A percentile compares a stretch with the other conserved stretches of the same genome.
Evolutionary conservation across 345 rosid genomes (phyloP).

Genomic region (Citrus inodora): DNA sequence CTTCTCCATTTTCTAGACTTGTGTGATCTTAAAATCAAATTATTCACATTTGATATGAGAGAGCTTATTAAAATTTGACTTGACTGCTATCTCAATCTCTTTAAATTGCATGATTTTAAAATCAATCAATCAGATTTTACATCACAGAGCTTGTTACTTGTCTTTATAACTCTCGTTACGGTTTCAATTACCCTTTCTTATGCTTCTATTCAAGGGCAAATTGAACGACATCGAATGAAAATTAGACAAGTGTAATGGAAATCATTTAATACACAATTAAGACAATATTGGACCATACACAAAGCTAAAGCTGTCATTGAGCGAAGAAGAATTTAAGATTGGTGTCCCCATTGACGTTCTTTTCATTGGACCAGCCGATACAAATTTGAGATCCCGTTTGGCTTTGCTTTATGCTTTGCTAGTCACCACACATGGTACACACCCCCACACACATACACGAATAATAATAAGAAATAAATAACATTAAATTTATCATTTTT

Average conservation of each 20-base stretch:
- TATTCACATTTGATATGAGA: not conserved
- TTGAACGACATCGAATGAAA: not conserved
- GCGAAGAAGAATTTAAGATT: slow-evolving; percentile 40
- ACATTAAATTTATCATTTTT: slow-evolving; percentile 3
- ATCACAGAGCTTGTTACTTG: too few relatives aligned
- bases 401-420: slow-evolving; percentile 1
- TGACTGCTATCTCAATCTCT: too few relatives aligned
- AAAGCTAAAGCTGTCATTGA: slow-evolving; percentile 33
- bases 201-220: not conserved
- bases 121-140: too few relatives aligned
- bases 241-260: slow-evolving; percentile 7
- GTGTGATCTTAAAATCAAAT: not conserved
- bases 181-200: not conserved
- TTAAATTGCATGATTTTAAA: too few relatives aligned
- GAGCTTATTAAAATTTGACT: too few relatives aligned
- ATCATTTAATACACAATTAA: slow-evolving; percentile 36
- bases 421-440: not conserved
- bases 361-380: slow-evolving; percentile 5
- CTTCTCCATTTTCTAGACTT: too few relatives aligned
- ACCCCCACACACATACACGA: not conserved
- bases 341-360: slow-evolving; percentile 31
- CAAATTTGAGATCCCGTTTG: slow-evolving; percentile 9
- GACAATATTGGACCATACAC: slow-evolving; percentile 38
- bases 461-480: too few relatives aligned
- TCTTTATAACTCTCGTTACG: too few relatives aligned